phyloP scores from a whole-genome alignment of 345 rosid species.

The Cardamine resedifolia region DNA sequence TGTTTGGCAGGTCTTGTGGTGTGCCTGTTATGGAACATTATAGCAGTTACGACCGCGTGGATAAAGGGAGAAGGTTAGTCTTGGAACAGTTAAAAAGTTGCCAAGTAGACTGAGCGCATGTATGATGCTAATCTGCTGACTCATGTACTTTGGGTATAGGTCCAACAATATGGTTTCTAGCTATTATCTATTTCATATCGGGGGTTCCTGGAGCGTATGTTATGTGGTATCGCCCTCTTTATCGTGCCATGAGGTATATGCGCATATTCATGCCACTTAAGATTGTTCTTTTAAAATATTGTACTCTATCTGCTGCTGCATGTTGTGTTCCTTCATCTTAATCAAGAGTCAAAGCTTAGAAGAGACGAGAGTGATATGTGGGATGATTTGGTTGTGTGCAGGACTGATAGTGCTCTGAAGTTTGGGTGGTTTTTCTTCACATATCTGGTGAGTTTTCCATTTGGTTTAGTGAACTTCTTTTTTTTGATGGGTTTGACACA shows the following conservation, averaged over 20 bases:
- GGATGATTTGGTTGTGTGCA: slow-evolving; percentile 42
- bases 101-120: slow-evolving; percentile 14
- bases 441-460: slow-evolving; percentile 59
- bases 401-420: slow-evolving; percentile 97
- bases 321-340: slow-evolving; percentile 13
- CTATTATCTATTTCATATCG: slow-evolving; percentile 82
- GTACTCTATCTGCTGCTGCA: slow-evolving; percentile 8
- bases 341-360: neutral
- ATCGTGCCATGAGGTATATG: slow-evolving; percentile 87
- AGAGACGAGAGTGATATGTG: slow-evolving; percentile 9
- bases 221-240: slow-evolving; percentile 91
- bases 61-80: slow-evolving; percentile 84
- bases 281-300: neutral
- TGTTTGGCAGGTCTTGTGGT: slow-evolving; percentile 65
- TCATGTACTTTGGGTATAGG: slow-evolving; percentile 45
- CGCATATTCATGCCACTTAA: neutral
- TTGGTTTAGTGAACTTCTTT: neutral
- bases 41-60: slow-evolving; percentile 89
- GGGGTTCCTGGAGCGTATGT: slow-evolving; percentile 93
- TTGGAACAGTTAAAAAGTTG: neutral
- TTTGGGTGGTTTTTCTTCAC: slow-evolving; percentile 90
- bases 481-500: neutral
- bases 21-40: slow-evolving; percentile 83
- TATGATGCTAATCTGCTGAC: slow-evolving; percentile 16
- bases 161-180: slow-evolving; percentile 91